Conservation (phyloP, 2,329 filamentous ascomycete genomes). For the Claviceps purpurea region DNA sequence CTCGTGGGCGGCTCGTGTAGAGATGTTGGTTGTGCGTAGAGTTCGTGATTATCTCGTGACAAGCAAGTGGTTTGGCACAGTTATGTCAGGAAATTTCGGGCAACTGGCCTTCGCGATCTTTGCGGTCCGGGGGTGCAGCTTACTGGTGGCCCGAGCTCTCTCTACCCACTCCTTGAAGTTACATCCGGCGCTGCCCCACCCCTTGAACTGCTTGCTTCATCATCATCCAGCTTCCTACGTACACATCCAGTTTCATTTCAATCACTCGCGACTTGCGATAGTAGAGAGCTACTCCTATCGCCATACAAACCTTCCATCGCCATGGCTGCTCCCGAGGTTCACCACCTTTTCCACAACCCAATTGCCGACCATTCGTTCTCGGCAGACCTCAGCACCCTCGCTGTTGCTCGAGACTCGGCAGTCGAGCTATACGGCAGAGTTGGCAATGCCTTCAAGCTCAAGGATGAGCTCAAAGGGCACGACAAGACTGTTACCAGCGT, state of each 20-base stretch:
- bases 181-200: slow-evolving; percentile 2
- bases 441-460: slow-evolving; percentile 64
- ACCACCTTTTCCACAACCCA: slow-evolving; percentile 92
- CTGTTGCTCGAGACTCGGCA: slow-evolving; percentile 78
- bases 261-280: slow-evolving; percentile 43
- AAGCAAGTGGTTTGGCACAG: neutral
- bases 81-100: slow-evolving; percentile 3
- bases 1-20: neutral
- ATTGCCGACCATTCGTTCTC: slow-evolving; percentile 99
- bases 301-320: slow-evolving; percentile 15
- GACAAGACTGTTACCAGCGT: slow-evolving; percentile 96
- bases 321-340: slow-evolving; percentile 81
- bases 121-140: neutral
- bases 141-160: slow-evolving; percentile 1
- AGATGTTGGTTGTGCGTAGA: neutral
- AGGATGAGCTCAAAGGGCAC: slow-evolving; percentile 89
- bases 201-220: neutral
- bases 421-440: slow-evolving; percentile 75
- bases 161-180: neutral
- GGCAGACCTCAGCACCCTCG: slow-evolving; percentile 73
- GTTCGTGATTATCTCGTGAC: neutral
- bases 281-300: slow-evolving; percentile 74
- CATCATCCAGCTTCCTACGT: neutral
- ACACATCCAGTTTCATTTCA: neutral
- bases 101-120: slow-evolving; percentile 1